Conservation (phyloP, 2,329 filamentous ascomycete genomes). For the Orbilia brochopaga region DNA sequence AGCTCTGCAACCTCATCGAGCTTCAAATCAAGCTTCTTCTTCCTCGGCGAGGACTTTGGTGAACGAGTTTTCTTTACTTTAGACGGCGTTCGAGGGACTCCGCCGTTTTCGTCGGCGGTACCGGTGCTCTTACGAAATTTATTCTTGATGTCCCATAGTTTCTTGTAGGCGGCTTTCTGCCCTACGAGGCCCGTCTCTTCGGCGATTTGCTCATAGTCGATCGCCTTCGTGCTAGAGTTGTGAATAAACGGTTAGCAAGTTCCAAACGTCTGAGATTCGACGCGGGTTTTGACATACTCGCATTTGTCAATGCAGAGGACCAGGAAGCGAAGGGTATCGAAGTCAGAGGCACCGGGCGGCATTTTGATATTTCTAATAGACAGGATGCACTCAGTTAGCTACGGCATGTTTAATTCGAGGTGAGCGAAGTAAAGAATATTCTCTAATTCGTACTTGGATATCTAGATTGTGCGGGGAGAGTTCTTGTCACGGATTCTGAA, state of each 20-base stretch:
- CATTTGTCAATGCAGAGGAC: constrained; percentile 43
- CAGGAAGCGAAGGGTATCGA: constrained; percentile 34
- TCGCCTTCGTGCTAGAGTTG: constrained; percentile 27
- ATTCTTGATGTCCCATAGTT: constrained; percentile 37
- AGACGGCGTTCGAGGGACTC: not conserved
- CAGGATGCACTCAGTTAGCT: too few relatives aligned
- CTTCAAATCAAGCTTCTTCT: constrained; percentile 14
- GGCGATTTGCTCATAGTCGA: constrained; percentile 38
- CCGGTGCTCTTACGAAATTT: constrained; percentile 6
- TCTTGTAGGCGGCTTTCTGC: constrained; percentile 43
- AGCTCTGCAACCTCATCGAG: not conserved
- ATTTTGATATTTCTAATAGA: constrained; percentile 11
- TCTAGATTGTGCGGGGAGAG: too few relatives aligned
- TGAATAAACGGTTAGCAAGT: not conserved
- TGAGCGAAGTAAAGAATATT: too few relatives aligned
- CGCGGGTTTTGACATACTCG: constrained; percentile 26
- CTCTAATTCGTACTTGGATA: too few relatives aligned
- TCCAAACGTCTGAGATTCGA: not conserved
- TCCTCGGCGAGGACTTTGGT: constrained; percentile 20
- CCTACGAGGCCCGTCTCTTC: constrained; percentile 21
- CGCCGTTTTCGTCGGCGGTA: not conserved
- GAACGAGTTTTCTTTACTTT: constrained; percentile 26
- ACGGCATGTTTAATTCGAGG: too few relatives aligned
- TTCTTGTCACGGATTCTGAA: too few relatives aligned
- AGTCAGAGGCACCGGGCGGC: constrained; percentile 19